Evolutionary conservation across 2,329 filamentous ascomycete genomes (phyloP), one percentile per base, ranked within the genome.

Genomic region (Penicillium sp.): DNA sequence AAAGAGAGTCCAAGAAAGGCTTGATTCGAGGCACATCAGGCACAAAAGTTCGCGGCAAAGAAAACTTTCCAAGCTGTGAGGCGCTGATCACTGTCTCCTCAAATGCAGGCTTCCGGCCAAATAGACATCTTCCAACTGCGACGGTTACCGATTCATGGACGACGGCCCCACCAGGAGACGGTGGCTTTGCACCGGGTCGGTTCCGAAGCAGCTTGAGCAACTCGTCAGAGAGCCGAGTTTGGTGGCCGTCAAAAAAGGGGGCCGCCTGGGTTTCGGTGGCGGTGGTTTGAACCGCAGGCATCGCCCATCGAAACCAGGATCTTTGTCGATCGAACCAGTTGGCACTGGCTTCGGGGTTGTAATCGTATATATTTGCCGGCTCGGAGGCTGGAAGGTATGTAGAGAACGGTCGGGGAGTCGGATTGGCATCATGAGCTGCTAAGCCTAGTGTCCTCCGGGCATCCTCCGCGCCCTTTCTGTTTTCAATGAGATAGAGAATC

Each of bases 261-360:
- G 64, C 62, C 37, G 64, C 51, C 2, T 60, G 52, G 1, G 48
- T 47, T 39, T 59, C 62, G 41, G 58, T 55, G 31, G 61, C 63
- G n/a, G 55, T 55, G 19, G 60, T 44, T 50, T 69, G 64, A 16
- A 61, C 55, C 16, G 68, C 62, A 9, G 68, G 62, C 56, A 70
- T 68, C 35, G 66, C 66, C 75, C 75, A 77, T 55, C 75, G 68
- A 58, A 75, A 69, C 75, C 75, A 77, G 31, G 63, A 44, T 24
- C 68, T 70, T 48, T 68, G 61, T 24, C 68, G 64, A 48, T 76
- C 67, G 45, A 70, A 61, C 65, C 70, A 74, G 10, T 70, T 64
- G 10, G 66, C 58, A 53, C 60, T 66, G 26, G 57, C 48, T 8
- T 65, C 65, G 13, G 65, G 62, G 14, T 59, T 56, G 29, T 71